These are phyloP conservation scores for Boletellus emodensis DNA, from an alignment of 768 basidiomycete species.

Conservation along the genomic window DNA sequence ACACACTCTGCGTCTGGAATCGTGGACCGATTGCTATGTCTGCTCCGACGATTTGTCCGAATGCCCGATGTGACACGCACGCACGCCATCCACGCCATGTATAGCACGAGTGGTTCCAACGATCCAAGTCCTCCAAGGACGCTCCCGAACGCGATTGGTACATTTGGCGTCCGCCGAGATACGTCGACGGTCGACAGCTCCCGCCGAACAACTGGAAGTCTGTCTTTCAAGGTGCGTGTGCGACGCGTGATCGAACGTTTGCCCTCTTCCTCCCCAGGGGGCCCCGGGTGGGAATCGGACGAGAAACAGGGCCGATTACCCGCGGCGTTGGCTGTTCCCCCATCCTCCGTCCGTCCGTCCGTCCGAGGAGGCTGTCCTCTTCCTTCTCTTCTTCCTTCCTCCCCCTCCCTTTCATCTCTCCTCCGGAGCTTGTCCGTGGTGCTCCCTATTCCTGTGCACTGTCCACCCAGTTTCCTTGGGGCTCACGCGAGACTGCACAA, in stretches of 20 bases:
- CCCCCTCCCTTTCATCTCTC: not conserved
- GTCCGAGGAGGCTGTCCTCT: no score
- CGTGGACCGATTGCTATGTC: no score
- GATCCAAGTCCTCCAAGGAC: conserved; percentile 47
- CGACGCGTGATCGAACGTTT: no score
- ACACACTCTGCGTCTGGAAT: no score
- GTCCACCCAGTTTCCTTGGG: no score
- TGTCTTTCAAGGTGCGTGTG: conserved; percentile 52
- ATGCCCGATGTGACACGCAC: not conserved
- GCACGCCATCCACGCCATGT: not conserved
- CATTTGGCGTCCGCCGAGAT: conserved; percentile 63
- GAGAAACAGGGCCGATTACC: no score
- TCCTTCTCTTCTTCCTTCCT: no score
- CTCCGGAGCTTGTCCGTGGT: conserved; percentile 4
- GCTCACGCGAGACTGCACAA: not conserved
- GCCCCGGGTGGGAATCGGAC: not conserved
- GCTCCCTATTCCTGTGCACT: no score
- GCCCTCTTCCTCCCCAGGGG: not conserved
- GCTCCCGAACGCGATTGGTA: conserved; percentile 73
- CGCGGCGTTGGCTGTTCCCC: no score
- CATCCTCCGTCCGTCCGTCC: no score
- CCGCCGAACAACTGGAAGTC: conserved; percentile 78
- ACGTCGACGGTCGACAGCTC: conserved; percentile 46
- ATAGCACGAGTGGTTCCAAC: conserved; percentile 70
- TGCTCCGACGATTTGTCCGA: no score